phyloP scores from a whole-genome alignment of 2,329 filamentous ascomycete species.

The Pseudocercospora macadamiae region DNA sequence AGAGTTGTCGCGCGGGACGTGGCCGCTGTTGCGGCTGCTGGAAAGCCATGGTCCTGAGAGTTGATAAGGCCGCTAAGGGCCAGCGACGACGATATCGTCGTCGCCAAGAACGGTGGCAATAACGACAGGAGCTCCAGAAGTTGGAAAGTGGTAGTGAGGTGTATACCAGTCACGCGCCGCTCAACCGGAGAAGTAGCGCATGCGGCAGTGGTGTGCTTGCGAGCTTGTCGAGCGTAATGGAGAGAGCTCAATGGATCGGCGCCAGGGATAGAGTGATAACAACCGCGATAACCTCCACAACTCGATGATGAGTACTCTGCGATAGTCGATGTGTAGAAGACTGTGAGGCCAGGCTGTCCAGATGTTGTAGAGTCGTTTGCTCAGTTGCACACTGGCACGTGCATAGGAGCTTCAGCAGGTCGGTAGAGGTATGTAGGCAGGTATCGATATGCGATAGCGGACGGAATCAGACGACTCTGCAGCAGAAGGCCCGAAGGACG shows the following conservation, averaged over 20 bases:
- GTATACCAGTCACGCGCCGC: slow-evolving; percentile 16
- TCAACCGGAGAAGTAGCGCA: slow-evolving; percentile 16
- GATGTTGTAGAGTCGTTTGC: not conserved
- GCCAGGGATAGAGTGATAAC: slow-evolving; percentile 7
- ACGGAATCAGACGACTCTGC: not conserved
- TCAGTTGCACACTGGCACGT: not conserved
- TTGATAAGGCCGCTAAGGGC: slow-evolving; percentile 21
- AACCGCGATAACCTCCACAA: slow-evolving; percentile 1
- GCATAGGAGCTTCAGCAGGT: not conserved
- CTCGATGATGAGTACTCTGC: not conserved
- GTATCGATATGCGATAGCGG: not conserved
- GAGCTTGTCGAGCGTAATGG: slow-evolving; percentile 13
- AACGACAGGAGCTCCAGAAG: not conserved
- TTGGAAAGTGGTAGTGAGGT: slow-evolving; percentile 7
- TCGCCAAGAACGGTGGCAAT: not conserved
- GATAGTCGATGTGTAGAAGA: not conserved
- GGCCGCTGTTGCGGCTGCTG: slow-evolving; percentile 29
- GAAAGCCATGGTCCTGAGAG: slow-evolving; percentile 26
- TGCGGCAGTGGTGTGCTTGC: slow-evolving; percentile 15
- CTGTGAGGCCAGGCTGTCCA: not conserved
- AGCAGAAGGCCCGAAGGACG: not conserved
- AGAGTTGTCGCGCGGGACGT: slow-evolving; percentile 23
- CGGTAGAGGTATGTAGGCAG: not conserved
- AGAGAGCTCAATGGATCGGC: slow-evolving; percentile 19
- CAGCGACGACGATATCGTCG: slow-evolving; percentile 4